These are phyloP conservation scores for Colletotrichum paranaense DNA, from an alignment of 2,329 filamentous ascomycete genomes.

Conservation along the genomic window DNA sequence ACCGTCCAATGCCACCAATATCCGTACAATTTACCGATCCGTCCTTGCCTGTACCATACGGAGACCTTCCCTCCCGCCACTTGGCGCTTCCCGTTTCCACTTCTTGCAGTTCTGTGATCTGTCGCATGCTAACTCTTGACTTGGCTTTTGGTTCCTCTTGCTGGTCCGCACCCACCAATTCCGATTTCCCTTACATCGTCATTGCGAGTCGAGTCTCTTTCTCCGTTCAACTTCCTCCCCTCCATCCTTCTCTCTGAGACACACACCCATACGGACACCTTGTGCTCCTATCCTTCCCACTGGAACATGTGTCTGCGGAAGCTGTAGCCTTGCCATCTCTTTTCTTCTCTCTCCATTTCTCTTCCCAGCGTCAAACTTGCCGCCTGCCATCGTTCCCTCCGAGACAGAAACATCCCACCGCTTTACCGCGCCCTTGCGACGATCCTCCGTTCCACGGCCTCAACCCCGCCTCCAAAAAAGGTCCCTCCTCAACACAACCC, in stretches of 20 bases:
- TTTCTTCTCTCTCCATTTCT: neutral
- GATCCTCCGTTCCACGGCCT: slow-evolving; percentile 24
- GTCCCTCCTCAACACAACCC: slow-evolving; percentile 26
- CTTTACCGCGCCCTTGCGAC: slow-evolving; percentile 27
- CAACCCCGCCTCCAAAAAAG: slow-evolving; percentile 27
- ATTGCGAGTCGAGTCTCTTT: slow-evolving; percentile 10
- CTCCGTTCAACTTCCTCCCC: neutral
- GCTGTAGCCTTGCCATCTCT: slow-evolving; percentile 10
- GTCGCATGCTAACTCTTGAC: slow-evolving; percentile 6
- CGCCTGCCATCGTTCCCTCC: neutral
- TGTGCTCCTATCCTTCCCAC: neutral
- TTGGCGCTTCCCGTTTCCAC: slow-evolving; percentile 21
- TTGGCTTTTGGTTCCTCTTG: neutral
- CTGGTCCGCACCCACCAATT: slow-evolving; percentile 10
- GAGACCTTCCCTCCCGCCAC: slow-evolving; percentile 5
- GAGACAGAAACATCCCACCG: neutral
- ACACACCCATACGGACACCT: slow-evolving; percentile 6
- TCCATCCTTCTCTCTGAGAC: slow-evolving; percentile 22
- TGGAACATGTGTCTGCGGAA: slow-evolving; percentile 32
- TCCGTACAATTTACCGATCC: too few species aligned
- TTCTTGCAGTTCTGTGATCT: slow-evolving; percentile 1
- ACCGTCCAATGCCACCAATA: too few species aligned
- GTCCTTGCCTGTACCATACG: too few species aligned
- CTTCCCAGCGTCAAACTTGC: neutral
- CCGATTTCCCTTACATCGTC: slow-evolving; percentile 35